Conservation (phyloP, 441 rosid genomes). For the Arabidopsis hybrid region DNA sequence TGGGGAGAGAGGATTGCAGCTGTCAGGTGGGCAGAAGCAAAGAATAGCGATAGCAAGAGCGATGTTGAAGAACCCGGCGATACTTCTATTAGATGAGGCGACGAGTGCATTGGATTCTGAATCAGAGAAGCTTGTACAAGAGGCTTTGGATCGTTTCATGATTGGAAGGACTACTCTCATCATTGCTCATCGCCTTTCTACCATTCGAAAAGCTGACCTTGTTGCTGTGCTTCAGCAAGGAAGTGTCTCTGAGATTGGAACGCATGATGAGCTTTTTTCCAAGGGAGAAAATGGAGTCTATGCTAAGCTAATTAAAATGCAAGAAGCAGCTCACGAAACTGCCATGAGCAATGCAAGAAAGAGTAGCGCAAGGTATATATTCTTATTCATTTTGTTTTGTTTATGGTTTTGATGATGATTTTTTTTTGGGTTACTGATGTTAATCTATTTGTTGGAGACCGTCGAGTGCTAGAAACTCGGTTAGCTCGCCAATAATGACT, state of each 20-base stretch:
- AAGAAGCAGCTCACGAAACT: slow-evolving; percentile 94
- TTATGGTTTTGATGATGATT: background rate
- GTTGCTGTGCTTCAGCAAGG: slow-evolving; percentile 99
- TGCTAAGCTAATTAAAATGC: slow-evolving; percentile 94
- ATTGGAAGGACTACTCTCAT: slow-evolving; percentile 97
- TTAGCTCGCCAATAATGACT: slow-evolving; percentile 97
- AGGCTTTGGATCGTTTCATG: slow-evolving; percentile 98
- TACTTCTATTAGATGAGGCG: slow-evolving; percentile 92
- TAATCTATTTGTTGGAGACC: slow-evolving; percentile 66
- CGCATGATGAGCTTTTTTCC: slow-evolving; percentile 89
- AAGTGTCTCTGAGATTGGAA: slow-evolving; percentile 90
- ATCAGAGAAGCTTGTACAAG: slow-evolving; percentile 98
- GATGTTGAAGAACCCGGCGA: slow-evolving; percentile 98
- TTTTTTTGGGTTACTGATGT: background rate
- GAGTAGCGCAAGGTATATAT: slow-evolving; percentile 92
- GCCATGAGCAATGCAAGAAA: slow-evolving; percentile 93
- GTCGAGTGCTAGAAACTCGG: slow-evolving; percentile 98
- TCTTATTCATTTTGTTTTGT: background rate
- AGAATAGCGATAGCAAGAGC: slow-evolving; percentile 98
- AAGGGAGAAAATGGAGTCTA: slow-evolving; percentile 93
- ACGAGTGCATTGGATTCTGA: slow-evolving; percentile 99
- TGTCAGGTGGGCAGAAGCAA: slow-evolving; percentile 99
- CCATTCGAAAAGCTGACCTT: slow-evolving; percentile 97
- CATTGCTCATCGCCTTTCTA: slow-evolving; percentile 97
- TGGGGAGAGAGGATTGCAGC: slow-evolving; percentile 97